phyloP scores from a whole-genome alignment of 2,329 filamentous ascomycete species.

The Trichoderma cornu-damae region DNA sequence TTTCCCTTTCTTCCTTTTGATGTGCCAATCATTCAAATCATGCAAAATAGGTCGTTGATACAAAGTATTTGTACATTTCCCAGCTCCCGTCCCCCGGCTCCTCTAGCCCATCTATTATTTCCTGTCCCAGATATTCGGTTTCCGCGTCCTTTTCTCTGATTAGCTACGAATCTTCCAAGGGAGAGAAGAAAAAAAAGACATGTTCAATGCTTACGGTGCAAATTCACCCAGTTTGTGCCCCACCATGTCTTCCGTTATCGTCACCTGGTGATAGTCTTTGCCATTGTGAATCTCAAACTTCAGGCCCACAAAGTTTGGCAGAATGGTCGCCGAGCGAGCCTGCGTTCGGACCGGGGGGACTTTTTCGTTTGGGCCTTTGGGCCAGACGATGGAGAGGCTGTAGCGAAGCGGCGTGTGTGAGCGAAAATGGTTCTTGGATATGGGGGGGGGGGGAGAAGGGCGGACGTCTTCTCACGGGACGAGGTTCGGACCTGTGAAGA shows the following conservation, averaged over 20 bases:
- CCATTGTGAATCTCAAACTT: conserved; percentile 90
- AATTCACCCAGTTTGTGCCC: conserved; percentile 94
- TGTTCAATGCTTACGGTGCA: conserved; percentile 61
- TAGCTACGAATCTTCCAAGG: background rate
- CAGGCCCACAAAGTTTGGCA: conserved; percentile 86
- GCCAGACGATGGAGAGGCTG: conserved; percentile 60
- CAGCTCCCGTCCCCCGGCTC: conserved; percentile 21
- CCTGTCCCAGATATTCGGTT: conserved; percentile 51
- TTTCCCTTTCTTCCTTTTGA: background rate
- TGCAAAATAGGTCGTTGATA: conserved; percentile 26
- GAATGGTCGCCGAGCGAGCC: conserved; percentile 80
- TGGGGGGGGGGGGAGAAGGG: background rate
- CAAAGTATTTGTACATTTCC: conserved; percentile 29
- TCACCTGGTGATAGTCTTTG: conserved; percentile 76
- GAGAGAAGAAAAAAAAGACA: background rate
- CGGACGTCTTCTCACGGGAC: conserved; percentile 45
- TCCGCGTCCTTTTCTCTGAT: conserved; percentile 45
- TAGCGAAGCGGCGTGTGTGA: conserved; percentile 16
- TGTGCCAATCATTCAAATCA: background rate
- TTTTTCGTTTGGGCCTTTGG: conserved; percentile 54
- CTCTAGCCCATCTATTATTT: conserved; percentile 29
- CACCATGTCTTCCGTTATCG: conserved; percentile 92
- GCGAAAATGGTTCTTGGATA: background rate
- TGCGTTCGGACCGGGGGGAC: conserved; percentile 75
- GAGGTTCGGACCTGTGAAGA: conserved; percentile 44